Percentiles rank a stretch among this genome's conserved stretches.
Conservation (phyloP, 1,139 yeast genomes). For the Arxiozyma slooffiae region DNA sequence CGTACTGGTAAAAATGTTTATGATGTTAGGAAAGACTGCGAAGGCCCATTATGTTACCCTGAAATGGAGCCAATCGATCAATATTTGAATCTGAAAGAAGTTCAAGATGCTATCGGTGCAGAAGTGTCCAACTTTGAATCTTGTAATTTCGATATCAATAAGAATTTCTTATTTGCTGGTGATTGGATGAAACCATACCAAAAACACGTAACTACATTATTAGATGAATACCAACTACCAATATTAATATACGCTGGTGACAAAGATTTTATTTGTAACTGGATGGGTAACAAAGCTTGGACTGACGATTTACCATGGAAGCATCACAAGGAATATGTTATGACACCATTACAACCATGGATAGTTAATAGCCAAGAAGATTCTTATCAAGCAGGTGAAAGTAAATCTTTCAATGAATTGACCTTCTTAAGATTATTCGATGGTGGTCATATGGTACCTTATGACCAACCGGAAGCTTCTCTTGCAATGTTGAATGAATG, state of each 20-base stretch:
- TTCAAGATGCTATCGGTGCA: constrained; percentile 79
- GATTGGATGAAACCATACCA: constrained; percentile 89
- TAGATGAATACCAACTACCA: constrained; percentile 48
- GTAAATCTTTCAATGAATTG: constrained; percentile 44
- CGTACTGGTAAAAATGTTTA: constrained; percentile 87
- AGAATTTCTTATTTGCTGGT: constrained; percentile 76
- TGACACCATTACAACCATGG: constrained; percentile 36
- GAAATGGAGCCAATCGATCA: constrained; percentile 56
- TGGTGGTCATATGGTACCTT: constrained; percentile 76
- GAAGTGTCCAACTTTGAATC: constrained; percentile 77
- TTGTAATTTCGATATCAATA: constrained; percentile 77
- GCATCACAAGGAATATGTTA: constrained; percentile 43
- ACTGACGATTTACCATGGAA: constrained; percentile 60
- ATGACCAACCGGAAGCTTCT: constrained; percentile 66
- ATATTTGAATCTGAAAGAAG: constrained; percentile 59
- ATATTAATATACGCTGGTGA: constrained; percentile 77
- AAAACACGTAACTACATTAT: constrained; percentile 46
- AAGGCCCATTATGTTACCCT: constrained; percentile 73
- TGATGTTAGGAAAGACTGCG: constrained; percentile 83
- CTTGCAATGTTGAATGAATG: constrained; percentile 73
- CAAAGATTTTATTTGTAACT: constrained; percentile 76
- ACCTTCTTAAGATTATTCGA: constrained; percentile 55
- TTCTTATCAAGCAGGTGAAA: constrained; percentile 42
- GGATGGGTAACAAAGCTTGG: constrained; percentile 87
- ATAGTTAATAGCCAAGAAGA: constrained; percentile 43